phyloP scores from a whole-genome alignment of 805 yeast species.

The Blastobotrys americana region DNA sequence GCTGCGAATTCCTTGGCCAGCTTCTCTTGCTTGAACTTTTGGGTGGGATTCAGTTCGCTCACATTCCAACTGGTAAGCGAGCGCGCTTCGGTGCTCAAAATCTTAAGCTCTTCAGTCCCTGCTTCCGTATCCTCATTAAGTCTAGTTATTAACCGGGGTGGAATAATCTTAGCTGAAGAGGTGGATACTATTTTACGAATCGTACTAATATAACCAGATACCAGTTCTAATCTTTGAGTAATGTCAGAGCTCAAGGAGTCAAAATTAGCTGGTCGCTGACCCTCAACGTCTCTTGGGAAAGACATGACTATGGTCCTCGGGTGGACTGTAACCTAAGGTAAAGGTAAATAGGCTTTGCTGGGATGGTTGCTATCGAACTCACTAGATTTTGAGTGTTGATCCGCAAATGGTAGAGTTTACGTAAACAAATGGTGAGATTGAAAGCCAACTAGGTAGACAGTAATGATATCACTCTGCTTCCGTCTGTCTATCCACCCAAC shows the following conservation, averaged over 20 bases:
- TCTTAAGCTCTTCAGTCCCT: constrained; percentile 15
- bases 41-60: constrained; percentile 15
- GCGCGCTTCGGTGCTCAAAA: constrained; percentile 14
- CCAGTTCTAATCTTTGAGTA: constrained; percentile 13
- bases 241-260: constrained; percentile 11
- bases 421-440: too few species aligned
- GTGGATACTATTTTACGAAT: constrained; percentile 11
- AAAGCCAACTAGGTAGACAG: too few species aligned
- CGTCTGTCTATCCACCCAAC: too few species aligned
- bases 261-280: constrained; percentile 10
- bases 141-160: background rate
- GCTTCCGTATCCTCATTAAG: constrained; percentile 11
- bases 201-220: constrained; percentile 12
- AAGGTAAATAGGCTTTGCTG: too few species aligned
- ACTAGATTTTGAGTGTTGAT: too few species aligned
- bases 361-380: too few species aligned
- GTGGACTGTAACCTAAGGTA: too few species aligned
- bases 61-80: constrained; percentile 14
- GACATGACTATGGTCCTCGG: too few species aligned
- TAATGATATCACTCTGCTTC: too few species aligned
- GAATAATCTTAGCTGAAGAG: constrained; percentile 2
- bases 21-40: constrained; percentile 42
- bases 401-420: too few species aligned
- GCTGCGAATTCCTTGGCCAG: constrained; percentile 49
- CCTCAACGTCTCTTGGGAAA: background rate